Percentiles rank a stretch among this genome's conserved stretches.
Evolutionary conservation across 495 filamentous ascomycete species (phyloP).

Genomic region (Aspergillus bertholletiae): DNA sequence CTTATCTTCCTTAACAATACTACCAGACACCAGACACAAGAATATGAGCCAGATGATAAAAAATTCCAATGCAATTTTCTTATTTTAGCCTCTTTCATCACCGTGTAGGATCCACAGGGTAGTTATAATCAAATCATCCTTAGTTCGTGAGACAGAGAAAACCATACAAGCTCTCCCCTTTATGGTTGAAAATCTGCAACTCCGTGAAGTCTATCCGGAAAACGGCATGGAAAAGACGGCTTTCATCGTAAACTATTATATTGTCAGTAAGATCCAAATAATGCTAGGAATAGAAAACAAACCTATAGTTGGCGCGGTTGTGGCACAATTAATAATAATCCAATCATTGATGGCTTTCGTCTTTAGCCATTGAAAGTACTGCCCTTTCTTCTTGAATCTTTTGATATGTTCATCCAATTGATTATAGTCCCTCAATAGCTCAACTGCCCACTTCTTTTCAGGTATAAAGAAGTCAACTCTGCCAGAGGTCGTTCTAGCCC

Average conservation of each 20-base stretch:
- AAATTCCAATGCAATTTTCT: too few relatives aligned
- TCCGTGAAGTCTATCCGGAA: not conserved
- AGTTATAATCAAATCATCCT: too few relatives aligned
- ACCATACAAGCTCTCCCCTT: not conserved
- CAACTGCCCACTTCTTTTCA: slow-evolving; percentile 17
- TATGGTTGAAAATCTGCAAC: not conserved
- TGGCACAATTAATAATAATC: slow-evolving; percentile 14
- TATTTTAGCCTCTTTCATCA: too few relatives aligned
- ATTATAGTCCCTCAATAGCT: slow-evolving; percentile 17
- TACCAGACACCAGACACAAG: too few relatives aligned
- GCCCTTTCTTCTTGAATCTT: slow-evolving; percentile 11
- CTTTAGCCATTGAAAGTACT: slow-evolving; percentile 14
- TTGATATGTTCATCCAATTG: slow-evolving; percentile 10
- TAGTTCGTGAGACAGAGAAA: not conserved
- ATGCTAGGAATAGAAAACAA: not conserved
- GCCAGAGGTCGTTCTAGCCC: slow-evolving; percentile 14
- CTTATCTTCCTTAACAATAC: too few relatives aligned
- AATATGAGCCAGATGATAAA: too few relatives aligned
- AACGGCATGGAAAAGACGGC: not conserved
- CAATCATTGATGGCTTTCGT: slow-evolving; percentile 11
- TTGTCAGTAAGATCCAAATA: not conserved
- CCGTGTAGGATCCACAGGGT: too few relatives aligned
- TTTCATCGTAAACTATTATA: not conserved
- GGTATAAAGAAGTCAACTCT: slow-evolving; percentile 21
- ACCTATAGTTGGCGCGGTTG: not conserved